Evolutionary conservation across 352 stramenopile genomes (phyloP).

Genomic region (Pythium brachiatum): DNA sequence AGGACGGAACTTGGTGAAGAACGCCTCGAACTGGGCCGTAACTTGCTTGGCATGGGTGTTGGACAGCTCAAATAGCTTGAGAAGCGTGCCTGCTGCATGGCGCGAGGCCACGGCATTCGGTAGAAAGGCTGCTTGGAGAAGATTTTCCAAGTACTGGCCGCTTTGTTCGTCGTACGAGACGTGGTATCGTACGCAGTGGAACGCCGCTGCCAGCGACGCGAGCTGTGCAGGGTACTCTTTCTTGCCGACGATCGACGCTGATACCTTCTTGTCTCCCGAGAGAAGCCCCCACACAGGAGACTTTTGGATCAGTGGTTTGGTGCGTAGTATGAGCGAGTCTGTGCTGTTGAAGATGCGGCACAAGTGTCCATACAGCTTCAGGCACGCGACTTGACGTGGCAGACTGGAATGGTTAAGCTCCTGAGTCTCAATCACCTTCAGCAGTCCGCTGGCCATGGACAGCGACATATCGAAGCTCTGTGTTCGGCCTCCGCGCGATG

Average conservation of each 20-base stretch:
- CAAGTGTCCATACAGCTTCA: slow-evolving; percentile 64
- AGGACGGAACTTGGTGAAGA: slow-evolving; percentile 46
- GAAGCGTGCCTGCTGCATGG: slow-evolving; percentile 55
- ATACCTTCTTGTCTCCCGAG: slow-evolving; percentile 49
- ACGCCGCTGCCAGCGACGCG: slow-evolving; percentile 42
- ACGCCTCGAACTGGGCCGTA: slow-evolving; percentile 46
- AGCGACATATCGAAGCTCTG: slow-evolving; percentile 50
- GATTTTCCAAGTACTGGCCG: slow-evolving; percentile 39
- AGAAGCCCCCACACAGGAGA: slow-evolving; percentile 47
- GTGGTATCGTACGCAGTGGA: slow-evolving; percentile 64
- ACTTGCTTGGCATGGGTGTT: slow-evolving; percentile 38
- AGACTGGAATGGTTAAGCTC: slow-evolving; percentile 48
- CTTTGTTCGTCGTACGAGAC: slow-evolving; percentile 28
- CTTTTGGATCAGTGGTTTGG: slow-evolving; percentile 46
- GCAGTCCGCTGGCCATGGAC: slow-evolving; percentile 39
- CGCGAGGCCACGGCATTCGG: slow-evolving; percentile 44
- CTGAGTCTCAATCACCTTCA: slow-evolving; percentile 47
- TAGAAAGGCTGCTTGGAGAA: slow-evolving; percentile 56
- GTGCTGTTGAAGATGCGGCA: slow-evolving; percentile 46
- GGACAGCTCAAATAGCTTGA: slow-evolving; percentile 47
- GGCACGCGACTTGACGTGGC: slow-evolving; percentile 44
- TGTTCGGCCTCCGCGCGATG: slow-evolving; percentile 22
- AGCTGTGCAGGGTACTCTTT: slow-evolving; percentile 58
- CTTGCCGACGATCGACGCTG: slow-evolving; percentile 33
- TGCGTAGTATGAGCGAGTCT: slow-evolving; percentile 41